phyloP scores from a whole-genome alignment of 192 early-diverging fungal genomes.

The Umbelopsis sp. region DNA sequence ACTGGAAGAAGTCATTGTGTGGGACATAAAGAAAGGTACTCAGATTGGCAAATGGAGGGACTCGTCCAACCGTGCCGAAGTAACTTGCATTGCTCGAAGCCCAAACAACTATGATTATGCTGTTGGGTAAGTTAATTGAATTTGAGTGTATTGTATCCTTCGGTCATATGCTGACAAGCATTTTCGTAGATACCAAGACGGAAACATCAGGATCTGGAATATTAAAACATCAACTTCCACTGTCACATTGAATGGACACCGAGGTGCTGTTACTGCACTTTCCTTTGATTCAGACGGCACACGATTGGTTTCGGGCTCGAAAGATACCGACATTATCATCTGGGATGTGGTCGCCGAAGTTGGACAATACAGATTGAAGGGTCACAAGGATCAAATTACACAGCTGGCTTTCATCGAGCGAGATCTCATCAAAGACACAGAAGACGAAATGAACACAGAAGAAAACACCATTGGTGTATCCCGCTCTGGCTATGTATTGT shows the following conservation, averaged over 20 bases:
- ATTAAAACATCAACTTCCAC: constrained; percentile 53
- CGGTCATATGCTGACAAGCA: neutral
- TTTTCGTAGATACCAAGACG: constrained; percentile 75
- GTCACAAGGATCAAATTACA: constrained; percentile 97
- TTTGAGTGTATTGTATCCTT: constrained; percentile 4
- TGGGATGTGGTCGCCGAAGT: constrained; percentile 94
- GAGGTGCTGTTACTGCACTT: constrained; percentile 81
- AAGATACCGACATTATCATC: constrained; percentile 92
- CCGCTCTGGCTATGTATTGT: constrained; percentile 73
- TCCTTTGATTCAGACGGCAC: constrained; percentile 81
- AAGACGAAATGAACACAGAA: constrained; percentile 9
- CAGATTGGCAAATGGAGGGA: constrained; percentile 80
- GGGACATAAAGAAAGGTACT: constrained; percentile 86
- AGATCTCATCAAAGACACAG: neutral
- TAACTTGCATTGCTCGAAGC: constrained; percentile 78
- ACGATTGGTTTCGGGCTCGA: constrained; percentile 86
- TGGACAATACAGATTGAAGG: constrained; percentile 86
- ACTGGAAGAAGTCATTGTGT: constrained; percentile 81
- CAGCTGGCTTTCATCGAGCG: constrained; percentile 62
- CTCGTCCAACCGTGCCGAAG: constrained; percentile 78
- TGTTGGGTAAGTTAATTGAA: constrained; percentile 66
- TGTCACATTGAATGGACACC: constrained; percentile 91
- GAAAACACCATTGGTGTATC: constrained; percentile 47
- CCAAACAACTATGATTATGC: constrained; percentile 75
- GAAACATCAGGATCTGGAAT: constrained; percentile 90